Evolutionary conservation across 192 early-diverging fungal genomes (phyloP), one percentile per base, ranked within the genome.

Genomic region (Coemansia biformis): DNA sequence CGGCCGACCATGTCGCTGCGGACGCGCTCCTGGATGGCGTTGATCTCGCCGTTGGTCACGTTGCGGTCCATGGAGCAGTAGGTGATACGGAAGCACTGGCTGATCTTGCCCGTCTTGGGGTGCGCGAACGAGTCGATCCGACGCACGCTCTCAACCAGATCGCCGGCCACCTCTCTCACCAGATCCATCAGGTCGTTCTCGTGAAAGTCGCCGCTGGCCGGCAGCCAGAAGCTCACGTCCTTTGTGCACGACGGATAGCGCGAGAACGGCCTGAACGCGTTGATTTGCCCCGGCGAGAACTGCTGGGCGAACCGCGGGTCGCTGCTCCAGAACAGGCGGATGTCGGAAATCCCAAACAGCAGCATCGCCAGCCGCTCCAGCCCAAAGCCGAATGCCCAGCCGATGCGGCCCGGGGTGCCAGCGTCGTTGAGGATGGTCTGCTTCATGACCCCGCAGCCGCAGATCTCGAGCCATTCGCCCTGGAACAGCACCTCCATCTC

Each of bases 321-420:
- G 37, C 77, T 66, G 19, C 84, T 86, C 96, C 96, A 98, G 64
- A 98, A 98, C 21, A 98, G 70, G 9, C 96, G 83, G 48, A 98
- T 98, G 56, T 98, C 96, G 0, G 90, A 90, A 21, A 98, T 89
- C 48, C 81, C 84, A 76, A 92, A 98, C 48, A 98, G 74, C 8
- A 95, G 88, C 90, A 98, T 91, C 0, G 96, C 91, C 42, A 98
- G 78, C 8, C 96, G 74, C 65, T 98, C 96, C 15, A 98, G 77
- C 10, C 96, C 96, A 50, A 96, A 78, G n/a, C 96, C 96, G 69
- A 95, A 96, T 16, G 96, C 96, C 96, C 96, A 98, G 18, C 91
- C 96, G 46, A 98, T 74, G 34, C 84, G 82, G 39, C 90, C 82
- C 1, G 79, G 18, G 38, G 81, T 75, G 17, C 83, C 85, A 7